These are phyloP conservation scores for Dendrocalamus latiflorus DNA, from an alignment of 202 grass and related monocot species.

Conservation along the genomic window DNA sequence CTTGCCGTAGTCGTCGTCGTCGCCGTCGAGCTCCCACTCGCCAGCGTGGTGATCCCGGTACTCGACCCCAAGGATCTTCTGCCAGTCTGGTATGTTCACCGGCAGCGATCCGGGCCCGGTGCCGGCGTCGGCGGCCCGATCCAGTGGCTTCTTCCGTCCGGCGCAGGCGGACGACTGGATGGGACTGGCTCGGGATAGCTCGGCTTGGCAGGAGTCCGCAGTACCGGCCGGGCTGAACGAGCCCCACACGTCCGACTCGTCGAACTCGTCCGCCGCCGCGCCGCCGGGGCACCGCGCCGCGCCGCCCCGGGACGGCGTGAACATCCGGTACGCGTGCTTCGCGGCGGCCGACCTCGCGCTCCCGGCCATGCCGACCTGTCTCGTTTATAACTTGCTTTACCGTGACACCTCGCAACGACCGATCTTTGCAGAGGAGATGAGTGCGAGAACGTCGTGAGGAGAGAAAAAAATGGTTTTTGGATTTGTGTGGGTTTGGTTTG, in stretches of 20 bases:
- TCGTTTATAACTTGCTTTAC: not conserved
- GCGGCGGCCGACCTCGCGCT: constrained; percentile 40
- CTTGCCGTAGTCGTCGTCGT: constrained; percentile 18
- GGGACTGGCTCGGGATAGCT: not conserved
- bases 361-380: constrained; percentile 50
- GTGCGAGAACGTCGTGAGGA: not conserved
- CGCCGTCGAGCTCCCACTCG: constrained; percentile 35
- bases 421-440: not conserved
- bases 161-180: constrained; percentile 17
- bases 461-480: constrained; percentile 31
- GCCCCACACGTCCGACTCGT: constrained; percentile 57
- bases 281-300: constrained; percentile 12
- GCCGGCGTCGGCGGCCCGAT: not conserved
- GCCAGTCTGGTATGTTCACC: constrained; percentile 88
- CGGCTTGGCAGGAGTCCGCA: not conserved
- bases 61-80: constrained; percentile 70
- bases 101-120: constrained; percentile 53
- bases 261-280: constrained; percentile 51
- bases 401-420: constrained; percentile 16
- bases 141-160: constrained; percentile 22
- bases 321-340: constrained; percentile 67
- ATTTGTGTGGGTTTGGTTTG: constrained; percentile 1
- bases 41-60: constrained; percentile 36
- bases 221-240: constrained; percentile 10
- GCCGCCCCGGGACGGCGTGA: constrained; percentile 43